A percentile compares a stretch with the other conserved stretches of the same genome.
Conservation (phyloP, 441 rosid species). For the Pelargonium myrrhifolium region DNA sequence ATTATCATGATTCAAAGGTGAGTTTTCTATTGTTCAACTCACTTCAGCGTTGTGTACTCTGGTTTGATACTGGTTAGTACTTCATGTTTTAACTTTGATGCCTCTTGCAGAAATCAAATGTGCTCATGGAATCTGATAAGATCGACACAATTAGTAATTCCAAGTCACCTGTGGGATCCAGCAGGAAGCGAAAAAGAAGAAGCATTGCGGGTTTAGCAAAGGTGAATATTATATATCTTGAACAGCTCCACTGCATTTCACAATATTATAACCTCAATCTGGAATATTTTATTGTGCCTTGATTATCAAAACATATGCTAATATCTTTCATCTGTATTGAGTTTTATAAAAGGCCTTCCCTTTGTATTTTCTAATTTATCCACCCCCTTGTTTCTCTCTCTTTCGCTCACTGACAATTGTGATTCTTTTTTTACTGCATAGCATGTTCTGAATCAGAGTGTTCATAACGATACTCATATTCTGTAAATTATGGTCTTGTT, state of each 20-base stretch:
- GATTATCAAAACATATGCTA: not conserved
- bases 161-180: slow-evolving; percentile 54
- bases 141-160: slow-evolving; percentile 21
- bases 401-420: no score
- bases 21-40: slow-evolving; percentile 14
- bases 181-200: slow-evolving; percentile 72
- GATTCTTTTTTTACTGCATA: no score
- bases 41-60: slow-evolving; percentile 7
- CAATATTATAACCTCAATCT: not conserved
- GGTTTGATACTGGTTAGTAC: slow-evolving; percentile 6
- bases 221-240: slow-evolving; percentile 31
- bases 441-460: no score
- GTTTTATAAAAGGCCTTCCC: not conserved
- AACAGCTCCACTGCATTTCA: not conserved
- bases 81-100: slow-evolving; percentile 7
- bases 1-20: slow-evolving; percentile 51
- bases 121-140: slow-evolving; percentile 35
- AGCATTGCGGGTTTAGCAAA: slow-evolving; percentile 62
- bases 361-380: not conserved
- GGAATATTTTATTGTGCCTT: not conserved
- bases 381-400: not conserved
- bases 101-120: slow-evolving; percentile 28
- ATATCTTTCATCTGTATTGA: no score
- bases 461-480: not conserved
- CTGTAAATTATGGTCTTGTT: not conserved